Base-by-base conservation (phyloP, 768 basidiomycete genomes). In the Rhizopogon salebrosus region DNA sequence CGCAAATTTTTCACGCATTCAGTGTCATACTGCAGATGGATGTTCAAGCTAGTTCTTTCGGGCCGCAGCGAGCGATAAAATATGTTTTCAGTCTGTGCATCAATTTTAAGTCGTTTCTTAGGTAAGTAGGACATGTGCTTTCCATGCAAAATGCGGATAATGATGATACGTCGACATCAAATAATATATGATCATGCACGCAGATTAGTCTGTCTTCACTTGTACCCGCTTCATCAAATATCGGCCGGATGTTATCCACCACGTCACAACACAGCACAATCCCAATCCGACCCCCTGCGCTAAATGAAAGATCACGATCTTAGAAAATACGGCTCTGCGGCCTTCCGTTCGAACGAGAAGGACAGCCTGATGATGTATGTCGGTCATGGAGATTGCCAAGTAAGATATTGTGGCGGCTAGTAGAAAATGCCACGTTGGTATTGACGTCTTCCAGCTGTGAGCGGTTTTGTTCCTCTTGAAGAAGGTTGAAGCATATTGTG, bases 401-500 rank as follows among this genome's bases (percentile, higher is more conserved):
- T 58, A 61, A 6, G 67, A 69, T 6, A 70, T 29, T 22, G 37
- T 37, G 16, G 62, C 60, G 48, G 56, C 55, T 38, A 51, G 45
- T 31, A 54, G 48, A 27, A 71, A 69, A 37, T 53, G 62, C 68
- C 68, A 64, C 2, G 57, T 52, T 1, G 70, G 70, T 29, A 61
- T 27, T 26, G 41, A 60, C 13, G 29, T 9, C 34, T 22, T 8
- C 41, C 43, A 68, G 46, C 27, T 36, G 54, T 46, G 61, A 49
- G 22, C 46, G 53, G 26, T 52, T 51, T 41, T 39, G 46, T 58
- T 53, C 43, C 57, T 56, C 20, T 49, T 55, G 68, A 83, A 88
- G 64, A 75, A 90, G 2, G 54, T 54, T 4, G 63, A 62, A 13
- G 72, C 68, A 62, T 85, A 90, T 34, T 60, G 59, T 54, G 76